Percentiles rank a stretch among this genome's conserved stretches.
phyloP scores from a whole-genome alignment of 768 basidiomycete genomes.

The Filobasidium wieringae region DNA sequence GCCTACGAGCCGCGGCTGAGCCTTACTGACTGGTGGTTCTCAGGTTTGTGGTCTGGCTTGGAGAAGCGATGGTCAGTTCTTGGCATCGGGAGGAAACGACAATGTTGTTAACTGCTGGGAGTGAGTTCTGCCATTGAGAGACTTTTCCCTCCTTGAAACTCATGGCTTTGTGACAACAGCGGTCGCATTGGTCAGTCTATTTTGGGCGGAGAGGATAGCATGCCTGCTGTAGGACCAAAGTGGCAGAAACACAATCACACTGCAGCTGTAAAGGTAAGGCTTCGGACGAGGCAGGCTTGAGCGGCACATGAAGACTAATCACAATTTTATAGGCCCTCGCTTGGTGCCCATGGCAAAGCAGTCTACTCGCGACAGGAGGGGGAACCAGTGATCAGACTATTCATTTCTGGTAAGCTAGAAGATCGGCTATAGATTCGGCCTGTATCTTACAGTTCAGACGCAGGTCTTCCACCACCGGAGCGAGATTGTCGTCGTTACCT shows the following conservation, averaged over 20 bases:
- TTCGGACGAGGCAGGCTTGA: not conserved
- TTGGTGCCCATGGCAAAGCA: constrained; percentile 95
- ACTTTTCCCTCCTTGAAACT: constrained; percentile 38
- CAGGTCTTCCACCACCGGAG: constrained; percentile 52
- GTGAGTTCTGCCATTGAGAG: constrained; percentile 47
- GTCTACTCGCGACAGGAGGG: constrained; percentile 81
- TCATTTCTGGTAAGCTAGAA: constrained; percentile 30
- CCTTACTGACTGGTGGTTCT: not conserved
- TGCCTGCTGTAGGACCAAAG: constrained; percentile 46
- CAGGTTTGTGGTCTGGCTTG: constrained; percentile 71
- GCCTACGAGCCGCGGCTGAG: not conserved
- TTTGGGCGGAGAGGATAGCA: constrained; percentile 23
- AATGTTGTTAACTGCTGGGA: constrained; percentile 99
- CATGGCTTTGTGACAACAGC: constrained; percentile 12
- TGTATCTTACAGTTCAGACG: not conserved
- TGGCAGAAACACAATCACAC: constrained; percentile 88
- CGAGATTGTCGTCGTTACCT: constrained; percentile 70
- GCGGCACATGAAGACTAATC: not conserved
- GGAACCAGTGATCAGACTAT: constrained; percentile 74
- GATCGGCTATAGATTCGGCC: no score
- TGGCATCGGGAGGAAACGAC: constrained; percentile 93
- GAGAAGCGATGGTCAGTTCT: constrained; percentile 68
- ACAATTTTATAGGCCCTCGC: constrained; percentile 64
- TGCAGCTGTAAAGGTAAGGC: constrained; percentile 53
- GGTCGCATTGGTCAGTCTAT: constrained; percentile 36